Percentiles rank a stretch among this genome's conserved stretches.
These are phyloP conservation scores for Chloropicon primus DNA, from an alignment of 139 green algal genomes.

Conservation along the genomic window DNA sequence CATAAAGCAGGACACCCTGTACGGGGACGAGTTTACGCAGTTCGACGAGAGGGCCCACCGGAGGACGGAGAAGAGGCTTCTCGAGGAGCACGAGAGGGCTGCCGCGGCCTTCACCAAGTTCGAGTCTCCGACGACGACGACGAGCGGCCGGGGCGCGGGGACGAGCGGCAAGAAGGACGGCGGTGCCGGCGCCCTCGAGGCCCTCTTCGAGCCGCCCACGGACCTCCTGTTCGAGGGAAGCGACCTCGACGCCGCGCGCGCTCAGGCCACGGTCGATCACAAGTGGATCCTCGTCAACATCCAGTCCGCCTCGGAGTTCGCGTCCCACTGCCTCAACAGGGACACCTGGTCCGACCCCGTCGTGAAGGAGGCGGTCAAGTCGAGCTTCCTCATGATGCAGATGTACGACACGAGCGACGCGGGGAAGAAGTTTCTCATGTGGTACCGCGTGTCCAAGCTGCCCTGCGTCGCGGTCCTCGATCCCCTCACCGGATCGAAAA, in stretches of 20 bases:
- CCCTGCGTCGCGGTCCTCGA: constrained; percentile 56
- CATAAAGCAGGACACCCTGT: constrained; percentile 36
- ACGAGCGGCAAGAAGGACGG: neutral
- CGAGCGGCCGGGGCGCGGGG: neutral
- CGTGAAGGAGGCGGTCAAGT: constrained; percentile 43
- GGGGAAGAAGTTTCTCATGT: constrained; percentile 32
- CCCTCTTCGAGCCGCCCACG: constrained; percentile 48
- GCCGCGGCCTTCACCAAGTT: neutral
- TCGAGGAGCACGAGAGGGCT: neutral
- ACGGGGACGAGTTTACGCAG: constrained; percentile 24
- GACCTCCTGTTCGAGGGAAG: constrained; percentile 37
- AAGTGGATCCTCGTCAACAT: constrained; percentile 72
- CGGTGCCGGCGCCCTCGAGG: constrained; percentile 21
- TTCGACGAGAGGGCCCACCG: neutral
- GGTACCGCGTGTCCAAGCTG: constrained; percentile 40
- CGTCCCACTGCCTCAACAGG: constrained; percentile 58
- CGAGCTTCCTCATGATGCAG: constrained; percentile 68
- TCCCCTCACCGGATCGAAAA: constrained; percentile 56
- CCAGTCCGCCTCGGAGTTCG: constrained; percentile 62
- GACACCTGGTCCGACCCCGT: constrained; percentile 62
- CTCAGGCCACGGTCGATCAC: constrained; percentile 14
- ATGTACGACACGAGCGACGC: constrained; percentile 30
- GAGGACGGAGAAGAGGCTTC: neutral
- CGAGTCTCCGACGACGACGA: neutral
- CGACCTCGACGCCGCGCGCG: neutral